These are phyloP conservation scores for Ogataea saltuana DNA, from an alignment of 805 yeast genomes.

Conservation along the genomic window DNA sequence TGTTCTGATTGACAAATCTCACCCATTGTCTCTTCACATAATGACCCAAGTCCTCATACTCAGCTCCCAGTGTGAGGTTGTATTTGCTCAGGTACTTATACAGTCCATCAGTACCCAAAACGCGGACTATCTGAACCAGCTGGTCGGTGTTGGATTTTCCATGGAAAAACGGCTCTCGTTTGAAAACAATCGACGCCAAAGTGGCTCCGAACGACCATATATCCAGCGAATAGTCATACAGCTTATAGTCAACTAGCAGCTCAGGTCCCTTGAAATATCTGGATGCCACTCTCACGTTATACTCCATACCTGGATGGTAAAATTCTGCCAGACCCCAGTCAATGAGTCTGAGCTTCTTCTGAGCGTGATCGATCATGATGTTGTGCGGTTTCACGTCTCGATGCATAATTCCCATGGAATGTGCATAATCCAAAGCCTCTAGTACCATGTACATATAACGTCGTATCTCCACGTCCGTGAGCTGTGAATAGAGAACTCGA, in stretches of 20 bases:
- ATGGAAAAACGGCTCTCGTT: conserved; percentile 89
- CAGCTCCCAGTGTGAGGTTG: conserved; percentile 66
- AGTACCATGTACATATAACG: conserved; percentile 80
- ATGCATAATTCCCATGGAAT: conserved; percentile 94
- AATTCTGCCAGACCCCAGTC: conserved; percentile 98
- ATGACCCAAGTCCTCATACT: conserved; percentile 74
- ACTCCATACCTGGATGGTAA: conserved; percentile 85
- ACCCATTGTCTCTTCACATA: conserved; percentile 88
- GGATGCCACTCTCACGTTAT: conserved; percentile 91
- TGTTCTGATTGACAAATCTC: conserved; percentile 68
- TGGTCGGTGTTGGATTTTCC: conserved; percentile 92
- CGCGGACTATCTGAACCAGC: conserved; percentile 82
- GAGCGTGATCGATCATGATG: conserved; percentile 87
- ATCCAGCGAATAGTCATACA: conserved; percentile 89
- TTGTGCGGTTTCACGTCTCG: conserved; percentile 96
- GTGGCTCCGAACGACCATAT: conserved; percentile 95
- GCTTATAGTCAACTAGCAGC: conserved; percentile 77
- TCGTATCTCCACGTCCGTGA: conserved; percentile 73
- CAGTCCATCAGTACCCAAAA: conserved; percentile 82
- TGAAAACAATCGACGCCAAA: conserved; percentile 86
- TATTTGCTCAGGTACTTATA: conserved; percentile 70
- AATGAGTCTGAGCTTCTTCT: conserved; percentile 69
- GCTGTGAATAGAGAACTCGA: conserved; percentile 75
- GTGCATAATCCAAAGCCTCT: conserved; percentile 84
- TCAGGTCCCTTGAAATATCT: conserved; percentile 95